These are phyloP conservation scores for Maudiozyma serrabonitensis DNA, from an alignment of 805 yeast species.

Conservation along the genomic window DNA sequence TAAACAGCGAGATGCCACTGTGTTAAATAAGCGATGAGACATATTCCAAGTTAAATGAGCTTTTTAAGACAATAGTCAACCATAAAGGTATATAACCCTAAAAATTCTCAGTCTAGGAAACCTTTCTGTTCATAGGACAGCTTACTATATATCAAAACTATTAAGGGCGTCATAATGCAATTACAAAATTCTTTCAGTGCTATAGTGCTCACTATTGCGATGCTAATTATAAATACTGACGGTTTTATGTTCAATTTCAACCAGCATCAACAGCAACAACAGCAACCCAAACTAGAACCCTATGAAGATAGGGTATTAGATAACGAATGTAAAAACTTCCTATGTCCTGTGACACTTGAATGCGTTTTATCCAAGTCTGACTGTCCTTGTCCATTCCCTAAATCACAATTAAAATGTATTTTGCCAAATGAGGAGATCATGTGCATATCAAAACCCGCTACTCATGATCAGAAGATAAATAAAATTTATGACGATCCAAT, in stretches of 20 bases:
- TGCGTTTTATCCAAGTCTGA: constrained; percentile 63
- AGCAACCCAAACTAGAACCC: constrained; percentile 26
- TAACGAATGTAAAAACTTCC: constrained; percentile 48
- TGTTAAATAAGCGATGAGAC: neutral
- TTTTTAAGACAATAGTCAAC: no score
- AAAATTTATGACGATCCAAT: constrained; percentile 36
- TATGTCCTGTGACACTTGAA: constrained; percentile 74
- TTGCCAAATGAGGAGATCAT: constrained; percentile 57
- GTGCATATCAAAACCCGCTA: constrained; percentile 78
- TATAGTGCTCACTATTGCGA: no score
- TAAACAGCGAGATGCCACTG: neutral
- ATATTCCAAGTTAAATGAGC: neutral
- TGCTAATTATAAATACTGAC: neutral
- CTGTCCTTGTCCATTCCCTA: constrained; percentile 89
- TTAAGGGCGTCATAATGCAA: no score
- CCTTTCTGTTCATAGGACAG: no score
- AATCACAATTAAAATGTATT: constrained; percentile 71
- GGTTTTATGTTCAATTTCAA: constrained; percentile 34
- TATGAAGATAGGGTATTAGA: constrained; percentile 31
- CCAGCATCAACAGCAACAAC: constrained; percentile 33
- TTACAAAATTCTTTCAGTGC: no score
- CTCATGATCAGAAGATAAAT: constrained; percentile 31
- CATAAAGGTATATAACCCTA: no score
- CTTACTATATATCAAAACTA: no score
- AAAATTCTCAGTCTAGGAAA: no score